phyloP scores from a whole-genome alignment of 2,329 filamentous ascomycete species.

The Colletotrichum sp. region DNA sequence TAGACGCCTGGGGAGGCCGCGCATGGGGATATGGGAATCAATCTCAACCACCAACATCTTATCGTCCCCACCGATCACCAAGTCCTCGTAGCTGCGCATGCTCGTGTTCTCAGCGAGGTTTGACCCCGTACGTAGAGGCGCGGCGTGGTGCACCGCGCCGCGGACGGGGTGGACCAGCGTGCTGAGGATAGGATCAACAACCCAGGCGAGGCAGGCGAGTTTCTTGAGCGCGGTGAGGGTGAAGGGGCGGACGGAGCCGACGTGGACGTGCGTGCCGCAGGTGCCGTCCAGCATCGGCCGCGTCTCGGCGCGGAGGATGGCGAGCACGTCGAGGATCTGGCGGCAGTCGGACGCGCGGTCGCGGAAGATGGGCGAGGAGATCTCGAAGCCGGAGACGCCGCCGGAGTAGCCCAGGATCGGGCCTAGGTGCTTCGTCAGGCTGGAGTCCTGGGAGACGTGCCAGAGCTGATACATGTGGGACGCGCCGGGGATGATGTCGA shows the following conservation, averaged over 20 bases:
- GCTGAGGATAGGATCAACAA: background rate
- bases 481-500: background rate
- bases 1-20: background rate
- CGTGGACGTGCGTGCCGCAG: slow-evolving; percentile 14
- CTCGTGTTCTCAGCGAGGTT: background rate
- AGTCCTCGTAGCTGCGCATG: background rate
- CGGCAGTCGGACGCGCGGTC: background rate
- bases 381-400: background rate
- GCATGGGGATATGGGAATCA: background rate
- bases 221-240: background rate
- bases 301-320: background rate
- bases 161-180: background rate
- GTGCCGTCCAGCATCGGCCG: background rate
- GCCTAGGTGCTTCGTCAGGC: background rate
- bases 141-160: background rate
- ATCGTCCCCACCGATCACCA: background rate
- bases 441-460: background rate
- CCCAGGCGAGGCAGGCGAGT: background rate
- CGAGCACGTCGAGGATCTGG: background rate
- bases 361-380: slow-evolving; percentile 2
- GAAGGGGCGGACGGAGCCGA: background rate
- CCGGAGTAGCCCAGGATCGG: background rate
- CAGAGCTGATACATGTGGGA: background rate
- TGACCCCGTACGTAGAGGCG: background rate
- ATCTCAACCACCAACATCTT: background rate